phyloP scores from a whole-genome alignment of 2,329 filamentous ascomycete genomes.

The Fusarium domesticum region DNA sequence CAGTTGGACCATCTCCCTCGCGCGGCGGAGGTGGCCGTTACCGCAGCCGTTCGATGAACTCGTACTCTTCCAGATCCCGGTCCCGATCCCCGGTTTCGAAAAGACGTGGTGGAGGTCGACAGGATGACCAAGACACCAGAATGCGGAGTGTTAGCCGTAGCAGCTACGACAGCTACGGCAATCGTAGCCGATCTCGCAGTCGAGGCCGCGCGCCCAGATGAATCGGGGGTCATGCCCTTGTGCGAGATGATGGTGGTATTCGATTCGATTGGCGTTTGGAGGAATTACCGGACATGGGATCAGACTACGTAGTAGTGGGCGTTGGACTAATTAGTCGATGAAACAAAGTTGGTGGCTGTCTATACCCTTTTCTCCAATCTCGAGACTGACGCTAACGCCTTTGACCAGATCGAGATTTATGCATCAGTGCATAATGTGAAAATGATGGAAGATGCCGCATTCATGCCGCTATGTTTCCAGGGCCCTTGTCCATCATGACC shows the following conservation, averaged over 20 bases:
- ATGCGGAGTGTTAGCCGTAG: slow-evolving; percentile 49
- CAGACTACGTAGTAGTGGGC: slow-evolving; percentile 1
- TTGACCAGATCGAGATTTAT: slow-evolving; percentile 21
- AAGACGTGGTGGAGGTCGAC: slow-evolving; percentile 31
- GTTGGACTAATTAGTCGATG: slow-evolving; percentile 22
- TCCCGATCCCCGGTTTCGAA: slow-evolving; percentile 41
- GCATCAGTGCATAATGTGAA: no score
- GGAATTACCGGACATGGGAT: slow-evolving; percentile 7
- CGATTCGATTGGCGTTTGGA: slow-evolving; percentile 22
- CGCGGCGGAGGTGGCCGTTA: slow-evolving; percentile 39
- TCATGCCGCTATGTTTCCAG: slow-evolving; percentile 8
- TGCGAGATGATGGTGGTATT: no score
- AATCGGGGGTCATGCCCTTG: no score
- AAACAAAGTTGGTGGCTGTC: slow-evolving; percentile 25
- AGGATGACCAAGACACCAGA: slow-evolving; percentile 34
- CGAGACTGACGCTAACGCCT: slow-evolving; percentile 23
- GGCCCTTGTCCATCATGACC: slow-evolving; percentile 14
- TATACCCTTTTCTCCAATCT: slow-evolving; percentile 12
- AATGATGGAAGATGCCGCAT: slow-evolving; percentile 8
- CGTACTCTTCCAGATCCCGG: slow-evolving; percentile 49
- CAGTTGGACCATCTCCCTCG: slow-evolving; percentile 40
- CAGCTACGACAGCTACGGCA: slow-evolving; percentile 43
- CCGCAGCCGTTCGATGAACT: slow-evolving; percentile 44
- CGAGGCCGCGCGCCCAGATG: slow-evolving; percentile 37
- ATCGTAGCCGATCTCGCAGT: slow-evolving; percentile 40